Percentiles rank a stretch among this genome's conserved stretches.
Evolutionary conservation across 208 protist genomes (phyloP).

Genomic region (Trypanosoma boissoni): DNA sequence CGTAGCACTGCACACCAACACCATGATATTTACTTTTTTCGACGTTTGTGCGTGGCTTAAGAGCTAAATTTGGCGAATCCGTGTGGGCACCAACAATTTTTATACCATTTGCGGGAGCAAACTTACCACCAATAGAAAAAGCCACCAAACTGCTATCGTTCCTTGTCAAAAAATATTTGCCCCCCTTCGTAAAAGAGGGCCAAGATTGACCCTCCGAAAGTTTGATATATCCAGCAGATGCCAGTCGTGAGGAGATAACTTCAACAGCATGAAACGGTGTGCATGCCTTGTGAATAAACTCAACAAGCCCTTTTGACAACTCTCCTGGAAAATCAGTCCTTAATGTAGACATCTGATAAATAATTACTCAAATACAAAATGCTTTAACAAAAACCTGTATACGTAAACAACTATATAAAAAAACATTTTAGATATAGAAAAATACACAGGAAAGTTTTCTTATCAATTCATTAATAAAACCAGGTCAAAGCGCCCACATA

Average conservation of each 20-base stretch:
- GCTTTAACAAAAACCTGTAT: constrained; percentile 3
- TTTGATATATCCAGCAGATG: constrained; percentile 42
- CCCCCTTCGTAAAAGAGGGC: constrained; percentile 58
- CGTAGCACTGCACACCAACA: constrained; percentile 84
- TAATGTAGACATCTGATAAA: neutral
- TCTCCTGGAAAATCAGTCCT: neutral
- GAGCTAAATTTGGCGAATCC: constrained; percentile 93
- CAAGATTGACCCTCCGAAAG: constrained; percentile 64
- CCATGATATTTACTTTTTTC: constrained; percentile 47
- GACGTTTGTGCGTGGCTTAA: constrained; percentile 67
- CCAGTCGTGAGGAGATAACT: constrained; percentile 41
- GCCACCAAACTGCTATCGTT: constrained; percentile 96
- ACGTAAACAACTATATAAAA: neutral
- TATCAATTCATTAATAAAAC: no score
- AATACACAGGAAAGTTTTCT: neutral
- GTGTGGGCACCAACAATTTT: constrained; percentile 97
- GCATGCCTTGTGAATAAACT: constrained; percentile 59
- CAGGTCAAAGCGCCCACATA: no score
- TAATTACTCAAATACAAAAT: neutral
- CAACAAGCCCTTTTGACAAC: constrained; percentile 53
- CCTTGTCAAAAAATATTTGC: constrained; percentile 97
- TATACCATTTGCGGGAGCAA: constrained; percentile 70
- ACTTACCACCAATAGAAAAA: constrained; percentile 95
- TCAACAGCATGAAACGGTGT: constrained; percentile 85
- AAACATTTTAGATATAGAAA: neutral